These are phyloP conservation scores for Vaccinium vitisidaea DNA, from an alignment of 148 eudicot species.

Conservation along the genomic window DNA sequence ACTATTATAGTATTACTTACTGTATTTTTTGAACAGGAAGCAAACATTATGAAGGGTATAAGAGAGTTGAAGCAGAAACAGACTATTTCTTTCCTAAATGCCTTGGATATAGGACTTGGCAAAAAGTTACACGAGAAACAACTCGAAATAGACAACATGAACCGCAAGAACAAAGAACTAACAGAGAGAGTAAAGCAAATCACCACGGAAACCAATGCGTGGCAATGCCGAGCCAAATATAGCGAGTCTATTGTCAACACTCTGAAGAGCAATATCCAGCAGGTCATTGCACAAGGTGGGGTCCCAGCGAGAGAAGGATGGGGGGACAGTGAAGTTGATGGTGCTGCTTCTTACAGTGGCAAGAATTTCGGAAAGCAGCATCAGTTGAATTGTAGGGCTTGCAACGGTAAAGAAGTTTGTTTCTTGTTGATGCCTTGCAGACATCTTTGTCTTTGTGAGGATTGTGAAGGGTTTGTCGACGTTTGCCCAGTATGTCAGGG, in stretches of 20 bases:
- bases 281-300: slow-evolving; percentile 30
- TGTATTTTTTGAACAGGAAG: slow-evolving; percentile 32
- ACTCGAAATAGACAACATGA: slow-evolving; percentile 38
- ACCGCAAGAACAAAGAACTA: slow-evolving; percentile 43
- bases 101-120: slow-evolving; percentile 34
- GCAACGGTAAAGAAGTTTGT: slow-evolving; percentile 35
- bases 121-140: slow-evolving; percentile 41
- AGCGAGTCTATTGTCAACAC: slow-evolving; percentile 37
- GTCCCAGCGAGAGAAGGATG: slow-evolving; percentile 35
- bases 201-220: slow-evolving; percentile 30
- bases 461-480: slow-evolving; percentile 33
- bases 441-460: slow-evolving; percentile 48
- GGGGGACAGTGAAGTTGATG: slow-evolving; percentile 40
- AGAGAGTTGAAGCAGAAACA: slow-evolving; percentile 39
- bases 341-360: slow-evolving; percentile 32
- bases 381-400: slow-evolving; percentile 31
- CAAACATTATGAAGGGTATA: slow-evolving; percentile 37
- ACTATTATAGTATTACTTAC: not conserved
- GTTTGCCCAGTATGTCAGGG: slow-evolving; percentile 46
- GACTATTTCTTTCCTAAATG: slow-evolving; percentile 28
- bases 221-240: slow-evolving; percentile 42
- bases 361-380: not conserved
- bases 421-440: slow-evolving; percentile 49
- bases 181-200: slow-evolving; percentile 36
- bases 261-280: slow-evolving; percentile 37